Evolutionary conservation across 2,329 filamentous ascomycete species (phyloP).

Genomic region (Amauroascus niger): DNA sequence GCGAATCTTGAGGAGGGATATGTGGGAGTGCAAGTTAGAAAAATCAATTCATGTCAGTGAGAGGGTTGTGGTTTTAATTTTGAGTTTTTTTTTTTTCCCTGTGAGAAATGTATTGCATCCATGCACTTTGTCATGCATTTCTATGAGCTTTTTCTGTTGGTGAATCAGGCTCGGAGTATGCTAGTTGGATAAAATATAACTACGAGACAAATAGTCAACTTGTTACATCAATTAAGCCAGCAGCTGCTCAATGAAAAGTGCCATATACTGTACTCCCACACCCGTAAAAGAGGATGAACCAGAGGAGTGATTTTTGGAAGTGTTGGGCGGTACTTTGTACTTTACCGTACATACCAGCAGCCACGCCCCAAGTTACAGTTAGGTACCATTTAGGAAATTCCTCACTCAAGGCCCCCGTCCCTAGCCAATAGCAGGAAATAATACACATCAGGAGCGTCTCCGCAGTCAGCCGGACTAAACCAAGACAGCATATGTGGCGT

Average conservation of each 20-base stretch:
- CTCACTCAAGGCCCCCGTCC: neutral
- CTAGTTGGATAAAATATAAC: too few species aligned
- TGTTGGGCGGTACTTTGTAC: too few species aligned
- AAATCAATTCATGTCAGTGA: neutral
- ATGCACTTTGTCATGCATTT: too few species aligned
- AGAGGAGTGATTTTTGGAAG: too few species aligned
- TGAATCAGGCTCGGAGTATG: too few species aligned
- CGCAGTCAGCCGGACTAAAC: neutral
- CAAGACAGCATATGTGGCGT: neutral
- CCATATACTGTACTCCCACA: too few species aligned
- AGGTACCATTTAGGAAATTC: neutral
- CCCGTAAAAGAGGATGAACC: too few species aligned
- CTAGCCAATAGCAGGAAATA: conserved; percentile 1
- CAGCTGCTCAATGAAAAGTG: too few species aligned
- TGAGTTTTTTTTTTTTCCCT: neutral
- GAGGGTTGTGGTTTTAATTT: neutral
- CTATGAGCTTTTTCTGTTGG: too few species aligned
- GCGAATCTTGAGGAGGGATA: neutral
- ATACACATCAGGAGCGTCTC: neutral
- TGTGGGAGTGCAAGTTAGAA: neutral
- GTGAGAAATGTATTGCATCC: too few species aligned
- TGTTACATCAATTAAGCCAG: too few species aligned
- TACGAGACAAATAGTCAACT: too few species aligned
- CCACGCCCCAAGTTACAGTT: neutral
- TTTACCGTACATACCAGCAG: neutral